phyloP scores from a whole-genome alignment of 306 rosid genomes.

The Mucuna pruriens region DNA sequence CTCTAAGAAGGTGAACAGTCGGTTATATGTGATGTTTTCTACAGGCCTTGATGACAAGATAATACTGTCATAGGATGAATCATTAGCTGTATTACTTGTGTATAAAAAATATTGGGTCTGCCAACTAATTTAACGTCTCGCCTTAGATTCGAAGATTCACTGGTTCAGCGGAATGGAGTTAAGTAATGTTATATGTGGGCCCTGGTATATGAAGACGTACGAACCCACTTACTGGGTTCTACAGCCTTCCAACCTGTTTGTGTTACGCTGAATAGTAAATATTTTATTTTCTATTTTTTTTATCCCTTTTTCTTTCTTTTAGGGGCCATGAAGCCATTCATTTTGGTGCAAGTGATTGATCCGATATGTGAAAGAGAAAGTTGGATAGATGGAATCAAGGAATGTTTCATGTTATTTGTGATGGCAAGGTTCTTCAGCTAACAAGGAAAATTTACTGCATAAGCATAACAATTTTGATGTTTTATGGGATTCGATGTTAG shows the following conservation, averaged over 20 bases:
- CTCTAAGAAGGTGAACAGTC: slow-evolving; percentile 67
- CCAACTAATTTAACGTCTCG: slow-evolving; percentile 24
- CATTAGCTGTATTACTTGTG: slow-evolving; percentile 31
- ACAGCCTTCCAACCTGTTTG: background rate
- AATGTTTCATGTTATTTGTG: background rate
- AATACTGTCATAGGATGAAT: slow-evolving; percentile 12
- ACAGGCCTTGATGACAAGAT: slow-evolving; percentile 13
- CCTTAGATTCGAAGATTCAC: slow-evolving; percentile 17
- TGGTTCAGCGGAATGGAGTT: slow-evolving; percentile 13
- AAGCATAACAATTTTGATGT: background rate
- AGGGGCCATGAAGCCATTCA: background rate
- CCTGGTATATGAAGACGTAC: slow-evolving; percentile 1
- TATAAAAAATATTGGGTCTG: background rate
- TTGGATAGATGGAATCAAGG: background rate
- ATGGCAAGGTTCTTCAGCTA: background rate
- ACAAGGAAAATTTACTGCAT: background rate
- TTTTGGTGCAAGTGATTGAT: background rate
- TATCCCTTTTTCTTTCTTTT: background rate
- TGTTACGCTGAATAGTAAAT: background rate
- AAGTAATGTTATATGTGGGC: background rate
- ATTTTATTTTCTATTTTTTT: background rate
- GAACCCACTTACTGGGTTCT: background rate
- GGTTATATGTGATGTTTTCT: slow-evolving; percentile 19
- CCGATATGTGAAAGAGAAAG: background rate
- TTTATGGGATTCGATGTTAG: background rate